Evolutionary conservation across 2,329 filamentous ascomycete genomes (phyloP).

Genomic region (Emericellopsis cladophorae): DNA sequence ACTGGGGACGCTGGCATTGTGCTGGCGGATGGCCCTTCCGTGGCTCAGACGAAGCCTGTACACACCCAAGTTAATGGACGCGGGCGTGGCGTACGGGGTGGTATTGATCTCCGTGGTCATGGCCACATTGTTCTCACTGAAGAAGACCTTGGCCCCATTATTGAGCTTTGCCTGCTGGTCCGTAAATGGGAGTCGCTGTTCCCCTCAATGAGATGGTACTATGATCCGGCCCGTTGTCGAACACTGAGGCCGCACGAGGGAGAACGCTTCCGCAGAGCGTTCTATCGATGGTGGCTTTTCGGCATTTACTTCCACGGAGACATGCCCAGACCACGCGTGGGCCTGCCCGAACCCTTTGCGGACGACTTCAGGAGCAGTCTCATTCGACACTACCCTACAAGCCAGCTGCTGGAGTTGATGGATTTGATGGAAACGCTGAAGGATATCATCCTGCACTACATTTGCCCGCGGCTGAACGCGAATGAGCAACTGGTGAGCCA

Average conservation of each 20-base stretch:
- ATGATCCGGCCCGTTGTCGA: constrained; percentile 29
- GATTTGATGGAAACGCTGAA: constrained; percentile 32
- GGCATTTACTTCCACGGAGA: constrained; percentile 37
- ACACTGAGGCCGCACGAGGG: constrained; percentile 28
- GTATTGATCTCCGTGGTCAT: neutral
- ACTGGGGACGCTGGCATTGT: constrained; percentile 16
- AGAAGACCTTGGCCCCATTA: constrained; percentile 17
- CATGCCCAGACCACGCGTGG: constrained; percentile 20
- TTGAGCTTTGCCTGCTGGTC: constrained; percentile 21
- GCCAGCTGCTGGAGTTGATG: constrained; percentile 28
- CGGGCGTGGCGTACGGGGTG: constrained; percentile 4
- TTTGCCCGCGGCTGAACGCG: constrained; percentile 31
- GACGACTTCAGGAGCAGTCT: constrained; percentile 27
- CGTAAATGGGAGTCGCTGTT: constrained; percentile 25
- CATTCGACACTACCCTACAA: constrained; percentile 29
- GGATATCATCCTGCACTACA: constrained; percentile 28
- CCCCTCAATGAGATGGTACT: constrained; percentile 32
- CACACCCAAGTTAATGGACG: constrained; percentile 12
- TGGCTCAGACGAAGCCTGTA: neutral
- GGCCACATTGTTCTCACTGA: constrained; percentile 15
- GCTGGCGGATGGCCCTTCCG: constrained; percentile 5
- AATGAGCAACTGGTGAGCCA: constrained; percentile 20
- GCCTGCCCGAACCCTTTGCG: constrained; percentile 23
- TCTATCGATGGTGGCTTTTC: constrained; percentile 44
- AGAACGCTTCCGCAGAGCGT: constrained; percentile 31